Evolutionary conservation across 768 basidiomycete species (phyloP), one percentile per base, ranked within the genome.

Genomic region (Trametes cinnabarina): DNA sequence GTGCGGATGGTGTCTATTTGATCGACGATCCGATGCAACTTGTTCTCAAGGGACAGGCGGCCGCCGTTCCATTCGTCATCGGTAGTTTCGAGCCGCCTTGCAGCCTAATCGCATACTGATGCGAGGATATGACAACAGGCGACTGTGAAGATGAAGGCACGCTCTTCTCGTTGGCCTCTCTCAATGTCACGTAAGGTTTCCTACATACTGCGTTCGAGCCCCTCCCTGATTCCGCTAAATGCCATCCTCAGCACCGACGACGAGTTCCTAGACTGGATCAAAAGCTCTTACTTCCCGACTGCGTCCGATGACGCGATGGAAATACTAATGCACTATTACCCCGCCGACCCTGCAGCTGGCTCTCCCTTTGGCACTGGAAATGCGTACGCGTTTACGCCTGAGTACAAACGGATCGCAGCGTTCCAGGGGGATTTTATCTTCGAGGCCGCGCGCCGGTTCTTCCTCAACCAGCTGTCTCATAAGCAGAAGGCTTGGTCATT

Each of bases 351-450:
- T 4, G 67, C 69, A 0, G 64, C 76, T 49, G 84, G 84, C 17
- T 84, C 82, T 0, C 84, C 83, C 0, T 85, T 79, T 59, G 74
- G 73, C 55, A 85, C 83, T 0, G 74, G 77, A 0, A 20, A 66
- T 41, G 55, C 73, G 17, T 82, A 83, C 52, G 73, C 71, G 0
- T 40, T 83, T 72, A 73, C 55, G 79, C 76, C 79, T 12, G 42
- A 65, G 54, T 66, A 58, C 48, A 66, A 66, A 57, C 72, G 78
- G 3, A 55, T 77, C 7, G 71, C 76, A 1, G 73, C 74, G 0
- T 55, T 76, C 14, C 69, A 69, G 43, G 76, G 77, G 1, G 77
- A 79, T 56, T 44, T 66, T 6, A 48, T 57, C 11, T 76, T 76
- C 60, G 69, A 75, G 28, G 71, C 66, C 9, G 70, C 69, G 23